A percentile compares a stretch with the other conserved stretches of the same genome.
phyloP scores from a whole-genome alignment of 2,329 filamentous ascomycete genomes.

The Ascosphaera acerosa region DNA sequence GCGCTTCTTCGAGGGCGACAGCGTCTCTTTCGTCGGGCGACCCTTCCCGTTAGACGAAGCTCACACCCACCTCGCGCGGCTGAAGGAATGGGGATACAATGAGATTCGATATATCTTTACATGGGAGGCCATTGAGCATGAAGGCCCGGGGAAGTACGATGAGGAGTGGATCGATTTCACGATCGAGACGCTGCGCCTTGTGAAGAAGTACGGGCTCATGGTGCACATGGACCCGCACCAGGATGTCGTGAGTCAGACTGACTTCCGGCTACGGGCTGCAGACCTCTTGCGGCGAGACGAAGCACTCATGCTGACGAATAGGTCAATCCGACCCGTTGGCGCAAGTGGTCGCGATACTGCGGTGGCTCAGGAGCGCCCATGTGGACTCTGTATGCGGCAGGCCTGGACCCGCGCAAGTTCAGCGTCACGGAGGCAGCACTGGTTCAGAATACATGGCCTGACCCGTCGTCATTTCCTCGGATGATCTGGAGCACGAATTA shows the following conservation, averaged over 20 bases:
- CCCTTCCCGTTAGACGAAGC: slow-evolving; percentile 70
- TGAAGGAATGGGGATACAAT: slow-evolving; percentile 85
- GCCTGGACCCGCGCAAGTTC: slow-evolving; percentile 67
- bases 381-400: slow-evolving; percentile 92
- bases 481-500: slow-evolving; percentile 99
- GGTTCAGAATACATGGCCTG: slow-evolving; percentile 79
- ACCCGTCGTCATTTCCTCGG: slow-evolving; percentile 71
- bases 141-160: slow-evolving; percentile 75
- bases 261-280: too few species aligned
- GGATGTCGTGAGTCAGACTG: slow-evolving; percentile 52
- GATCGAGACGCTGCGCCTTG: slow-evolving; percentile 55
- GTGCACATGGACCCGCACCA: slow-evolving; percentile 98
- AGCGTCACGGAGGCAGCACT: slow-evolving; percentile 70
- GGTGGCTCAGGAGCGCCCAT: slow-evolving; percentile 89
- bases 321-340: too few species aligned
- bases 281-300: too few species aligned
- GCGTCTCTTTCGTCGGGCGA: slow-evolving; percentile 64
- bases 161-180: slow-evolving; percentile 85
- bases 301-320: too few species aligned
- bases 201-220: slow-evolving; percentile 80
- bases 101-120: slow-evolving; percentile 92
- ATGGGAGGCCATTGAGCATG: slow-evolving; percentile 94
- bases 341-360: slow-evolving; percentile 72
- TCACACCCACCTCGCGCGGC: slow-evolving; percentile 57
- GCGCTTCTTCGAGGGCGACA: slow-evolving; percentile 78